phyloP scores from a whole-genome alignment of 768 basidiomycete genomes.

The Sporobolomyces roseus region DNA sequence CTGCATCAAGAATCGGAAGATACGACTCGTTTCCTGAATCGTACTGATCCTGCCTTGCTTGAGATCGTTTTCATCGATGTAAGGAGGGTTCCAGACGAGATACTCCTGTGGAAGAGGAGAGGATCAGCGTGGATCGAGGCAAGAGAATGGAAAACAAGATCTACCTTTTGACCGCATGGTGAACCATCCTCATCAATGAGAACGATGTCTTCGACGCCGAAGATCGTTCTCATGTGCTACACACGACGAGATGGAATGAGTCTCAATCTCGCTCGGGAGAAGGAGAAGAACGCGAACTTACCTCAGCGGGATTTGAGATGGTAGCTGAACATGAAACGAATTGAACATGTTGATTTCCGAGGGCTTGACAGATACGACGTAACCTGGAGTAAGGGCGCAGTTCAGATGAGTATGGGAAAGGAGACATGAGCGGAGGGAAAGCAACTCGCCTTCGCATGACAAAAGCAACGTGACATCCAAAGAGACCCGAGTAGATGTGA shows the following conservation, averaged over 20 bases:
- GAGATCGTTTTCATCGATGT: slow-evolving; percentile 58
- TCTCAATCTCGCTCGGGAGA: not conserved
- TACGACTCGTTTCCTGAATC: slow-evolving; percentile 62
- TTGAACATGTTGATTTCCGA: slow-evolving; percentile 42
- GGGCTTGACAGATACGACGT: slow-evolving; percentile 39
- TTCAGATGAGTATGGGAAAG: not conserved
- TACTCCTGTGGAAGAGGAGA: slow-evolving; percentile 53
- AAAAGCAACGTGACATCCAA: slow-evolving; percentile 80
- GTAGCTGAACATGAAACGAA: slow-evolving; percentile 89
- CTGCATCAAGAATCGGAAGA: slow-evolving; percentile 79
- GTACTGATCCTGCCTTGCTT: slow-evolving; percentile 59
- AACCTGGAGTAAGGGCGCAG: slow-evolving; percentile 10
- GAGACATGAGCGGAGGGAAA: not conserved
- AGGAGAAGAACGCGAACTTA: slow-evolving; percentile 8
- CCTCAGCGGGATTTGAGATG: slow-evolving; percentile 63
- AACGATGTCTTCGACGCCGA: slow-evolving; percentile 65
- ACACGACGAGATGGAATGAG: not conserved
- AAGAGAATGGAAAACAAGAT: not conserved
- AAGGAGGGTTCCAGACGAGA: slow-evolving; percentile 69
- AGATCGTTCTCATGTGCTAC: slow-evolving; percentile 70
- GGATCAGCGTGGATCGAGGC: not conserved
- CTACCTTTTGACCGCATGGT: slow-evolving; percentile 65
- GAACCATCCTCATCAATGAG: slow-evolving; percentile 75
- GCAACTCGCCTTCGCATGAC: slow-evolving; percentile 67
- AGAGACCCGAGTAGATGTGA: slow-evolving; percentile 75